Evolutionary conservation across 2,329 filamentous ascomycete genomes (phyloP), one percentile per base, ranked within the genome.

Genomic region (Mariannaea elegans): DNA sequence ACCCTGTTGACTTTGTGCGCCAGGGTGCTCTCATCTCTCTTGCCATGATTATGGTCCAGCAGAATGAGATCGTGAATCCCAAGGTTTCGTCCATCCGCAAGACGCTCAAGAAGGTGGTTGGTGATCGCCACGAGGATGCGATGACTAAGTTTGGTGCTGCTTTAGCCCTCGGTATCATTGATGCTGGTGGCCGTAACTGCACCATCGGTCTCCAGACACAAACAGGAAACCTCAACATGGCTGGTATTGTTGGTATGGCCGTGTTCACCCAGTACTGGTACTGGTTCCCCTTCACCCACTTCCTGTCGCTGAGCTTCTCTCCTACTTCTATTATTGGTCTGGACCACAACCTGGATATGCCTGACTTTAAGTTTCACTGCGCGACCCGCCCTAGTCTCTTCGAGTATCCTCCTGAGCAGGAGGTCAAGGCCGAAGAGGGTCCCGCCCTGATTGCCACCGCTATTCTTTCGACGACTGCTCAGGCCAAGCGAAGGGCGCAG

Each of bases 251-350:
- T 16, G 96, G 95, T 68, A 97, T 97, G 89, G 94, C 93, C 24
- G 91, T 99, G 53, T 99, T 99, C 80, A 97, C 94, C 8, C 95
- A 99, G 76, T 99, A 99, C 82, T 99, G 95, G 95, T 99, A 99
- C 82, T 99, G 95, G 95, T 99, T 99, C 87, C 95, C 95, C 61
- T 90, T 98, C 71, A 97, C 95, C 27, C 95, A 99, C 79, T 99
- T 99, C 87, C 78, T 99, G 58, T 96, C 94, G 1, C 84, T 99
- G 62, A 94, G 93, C 72, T 98, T 99, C 79, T 93, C 92, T n/a
- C 95, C 95, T 1, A 99, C 96, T 2, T 91, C 95, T 1, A 91
- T 99, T 72, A 97, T 98, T 69, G 94, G 92, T 61, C 87, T 99
- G 23, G 94, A 99, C 74, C 90, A 96, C 72, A 92, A 97, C 72